These are phyloP conservation scores for Physcomitrellopsis africana DNA, from an alignment of 225 moss, liverwort and hornwort genomes.

Conservation along the genomic window DNA sequence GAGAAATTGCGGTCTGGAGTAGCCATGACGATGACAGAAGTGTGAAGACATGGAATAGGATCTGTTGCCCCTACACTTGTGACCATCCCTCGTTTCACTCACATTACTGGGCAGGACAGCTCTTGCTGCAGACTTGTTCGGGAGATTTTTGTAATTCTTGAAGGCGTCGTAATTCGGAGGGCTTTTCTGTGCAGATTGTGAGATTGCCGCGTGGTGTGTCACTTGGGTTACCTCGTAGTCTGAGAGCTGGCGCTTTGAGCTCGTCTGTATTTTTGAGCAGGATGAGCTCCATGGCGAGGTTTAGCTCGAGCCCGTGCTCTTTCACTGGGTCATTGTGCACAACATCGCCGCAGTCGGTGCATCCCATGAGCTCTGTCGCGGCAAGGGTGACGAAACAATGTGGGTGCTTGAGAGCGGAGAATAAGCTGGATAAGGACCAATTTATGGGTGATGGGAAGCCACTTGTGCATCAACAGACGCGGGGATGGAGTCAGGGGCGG, in stretches of 20 bases:
- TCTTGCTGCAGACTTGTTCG: not conserved
- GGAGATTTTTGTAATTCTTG: constrained; percentile 19
- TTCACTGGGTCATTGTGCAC: constrained; percentile 16
- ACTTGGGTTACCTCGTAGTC: not conserved
- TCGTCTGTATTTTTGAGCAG: not conserved
- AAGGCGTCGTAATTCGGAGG: constrained; percentile 15
- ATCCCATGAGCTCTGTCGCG: constrained; percentile 25
- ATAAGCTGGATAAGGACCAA: constrained; percentile 1
- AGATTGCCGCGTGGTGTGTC: not conserved
- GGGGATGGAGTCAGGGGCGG: not conserved
- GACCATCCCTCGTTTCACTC: not conserved
- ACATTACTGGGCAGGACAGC: not conserved
- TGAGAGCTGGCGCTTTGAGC: constrained; percentile 1
- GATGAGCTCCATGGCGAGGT: constrained; percentile 33
- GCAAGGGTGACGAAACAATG: constrained; percentile 32
- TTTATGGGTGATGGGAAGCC: constrained; percentile 35
- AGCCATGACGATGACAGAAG: not conserved
- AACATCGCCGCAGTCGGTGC: constrained; percentile 18
- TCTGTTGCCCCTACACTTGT: not conserved
- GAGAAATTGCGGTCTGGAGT: not conserved
- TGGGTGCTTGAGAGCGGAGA: constrained; percentile 20
- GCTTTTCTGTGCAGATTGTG: not conserved
- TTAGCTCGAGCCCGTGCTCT: constrained; percentile 15
- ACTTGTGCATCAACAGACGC: constrained; percentile 11
- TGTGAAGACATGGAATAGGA: too few species aligned